These are phyloP conservation scores for Alternaria metachromatica DNA, from an alignment of 2,329 filamentous ascomycete species.

Conservation along the genomic window DNA sequence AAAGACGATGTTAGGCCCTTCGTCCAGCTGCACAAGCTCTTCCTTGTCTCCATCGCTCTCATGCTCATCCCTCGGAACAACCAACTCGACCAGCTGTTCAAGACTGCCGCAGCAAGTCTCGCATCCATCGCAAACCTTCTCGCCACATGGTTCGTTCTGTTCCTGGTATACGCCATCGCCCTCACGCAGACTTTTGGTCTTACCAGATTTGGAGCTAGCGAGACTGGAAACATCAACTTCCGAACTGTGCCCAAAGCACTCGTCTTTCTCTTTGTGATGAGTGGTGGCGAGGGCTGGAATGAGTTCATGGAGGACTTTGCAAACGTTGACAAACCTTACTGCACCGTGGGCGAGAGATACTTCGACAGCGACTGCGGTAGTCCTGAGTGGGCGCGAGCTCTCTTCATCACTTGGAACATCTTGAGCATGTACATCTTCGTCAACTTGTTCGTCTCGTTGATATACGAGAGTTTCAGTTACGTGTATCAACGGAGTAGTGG, in stretches of 20 bases:
- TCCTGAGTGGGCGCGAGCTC: constrained; percentile 80
- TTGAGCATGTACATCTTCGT: constrained; percentile 99
- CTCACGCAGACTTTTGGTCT: constrained; percentile 95
- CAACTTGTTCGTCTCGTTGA: constrained; percentile 96
- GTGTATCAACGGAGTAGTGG: constrained; percentile 96
- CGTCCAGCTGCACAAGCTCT: constrained; percentile 88
- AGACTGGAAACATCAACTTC: constrained; percentile 85
- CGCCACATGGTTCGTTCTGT: constrained; percentile 96
- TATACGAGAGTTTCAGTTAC: constrained; percentile 99
- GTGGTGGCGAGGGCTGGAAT: constrained; percentile 96
- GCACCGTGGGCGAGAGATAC: constrained; percentile 74
- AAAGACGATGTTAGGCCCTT: constrained; percentile 65
- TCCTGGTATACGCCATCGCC: constrained; percentile 94
- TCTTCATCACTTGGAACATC: constrained; percentile 98
- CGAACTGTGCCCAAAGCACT: constrained; percentile 92
- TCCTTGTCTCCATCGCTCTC: constrained; percentile 86
- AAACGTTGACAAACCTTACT: constrained; percentile 77
- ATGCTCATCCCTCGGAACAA: constrained; percentile 96
- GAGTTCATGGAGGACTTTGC: constrained; percentile 96
- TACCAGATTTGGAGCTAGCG: constrained; percentile 79
- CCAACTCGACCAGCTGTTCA: constrained; percentile 96
- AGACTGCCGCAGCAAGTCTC: constrained; percentile 93
- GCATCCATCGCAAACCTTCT: constrained; percentile 89
- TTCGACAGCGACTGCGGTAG: constrained; percentile 94
- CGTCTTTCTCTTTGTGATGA: constrained; percentile 91